Evolutionary conservation across 805 yeast genomes (phyloP).

Genomic region (Metschnikowia shivogae): DNA sequence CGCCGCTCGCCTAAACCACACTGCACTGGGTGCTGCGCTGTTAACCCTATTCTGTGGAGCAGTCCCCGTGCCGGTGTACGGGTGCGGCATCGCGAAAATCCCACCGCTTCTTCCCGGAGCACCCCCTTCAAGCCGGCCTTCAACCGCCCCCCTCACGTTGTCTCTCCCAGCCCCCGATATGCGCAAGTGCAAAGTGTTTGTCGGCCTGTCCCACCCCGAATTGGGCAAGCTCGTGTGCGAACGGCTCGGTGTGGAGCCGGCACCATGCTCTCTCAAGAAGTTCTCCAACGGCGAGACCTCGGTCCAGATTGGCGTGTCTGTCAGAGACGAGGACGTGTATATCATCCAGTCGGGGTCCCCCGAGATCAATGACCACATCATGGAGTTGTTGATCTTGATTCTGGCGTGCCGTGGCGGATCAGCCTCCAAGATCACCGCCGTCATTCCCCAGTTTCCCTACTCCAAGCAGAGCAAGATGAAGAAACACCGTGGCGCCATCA

Average conservation of each 20-base stretch:
- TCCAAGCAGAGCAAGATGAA: conserved; percentile 94
- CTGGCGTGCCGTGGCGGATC: conserved; percentile 98
- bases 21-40: too few relatives aligned
- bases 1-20: too few relatives aligned
- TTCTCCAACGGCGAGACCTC: conserved; percentile 98
- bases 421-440: conserved; percentile 96
- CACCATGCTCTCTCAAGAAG: conserved; percentile 85
- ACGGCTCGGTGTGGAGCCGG: conserved; percentile 86
- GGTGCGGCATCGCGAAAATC: background rate
- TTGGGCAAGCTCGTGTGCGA: conserved; percentile 88
- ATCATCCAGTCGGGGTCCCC: conserved; percentile 83
- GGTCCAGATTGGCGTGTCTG: conserved; percentile 90
- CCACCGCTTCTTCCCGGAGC: background rate
- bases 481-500: conserved; percentile 97
- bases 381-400: conserved; percentile 90
- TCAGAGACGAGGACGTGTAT: conserved; percentile 95
- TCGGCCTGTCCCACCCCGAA: conserved; percentile 95
- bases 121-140: background rate
- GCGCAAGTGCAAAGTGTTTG: conserved; percentile 97
- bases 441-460: conserved; percentile 95
- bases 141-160: background rate
- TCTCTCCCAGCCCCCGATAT: conserved; percentile 32
- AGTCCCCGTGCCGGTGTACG: too few relatives aligned
- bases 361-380: conserved; percentile 85
- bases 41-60: too few relatives aligned